Evolutionary conservation across 2,329 filamentous ascomycete species (phyloP).

Genomic region (Talaromyces verruculosus): DNA sequence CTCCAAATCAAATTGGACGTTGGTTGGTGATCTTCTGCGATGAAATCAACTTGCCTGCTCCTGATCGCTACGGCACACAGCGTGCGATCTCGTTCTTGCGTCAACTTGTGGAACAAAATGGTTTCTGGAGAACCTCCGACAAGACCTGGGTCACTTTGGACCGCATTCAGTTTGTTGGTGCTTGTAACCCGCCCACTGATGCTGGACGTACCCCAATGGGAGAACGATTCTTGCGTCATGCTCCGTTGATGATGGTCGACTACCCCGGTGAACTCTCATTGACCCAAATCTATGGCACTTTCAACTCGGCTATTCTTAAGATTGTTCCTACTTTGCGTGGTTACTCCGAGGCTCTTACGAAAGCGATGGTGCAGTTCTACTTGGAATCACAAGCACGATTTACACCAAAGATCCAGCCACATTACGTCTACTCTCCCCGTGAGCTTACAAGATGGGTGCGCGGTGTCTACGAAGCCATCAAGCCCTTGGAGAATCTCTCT

Average conservation of each 20-base stretch:
- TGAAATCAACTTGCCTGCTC: slow-evolving; percentile 97
- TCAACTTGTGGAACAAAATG: slow-evolving; percentile 97
- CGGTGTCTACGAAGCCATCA: slow-evolving; percentile 94
- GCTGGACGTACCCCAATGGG: slow-evolving; percentile 94
- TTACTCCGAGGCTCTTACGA: slow-evolving; percentile 89
- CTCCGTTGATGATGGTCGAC: slow-evolving; percentile 99
- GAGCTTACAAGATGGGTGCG: slow-evolving; percentile 97
- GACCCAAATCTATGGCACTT: slow-evolving; percentile 96
- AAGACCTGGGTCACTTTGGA: slow-evolving; percentile 98
- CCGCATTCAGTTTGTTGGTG: slow-evolving; percentile 97
- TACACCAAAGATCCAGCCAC: slow-evolving; percentile 93
- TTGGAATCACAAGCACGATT: slow-evolving; percentile 91
- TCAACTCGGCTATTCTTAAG: slow-evolving; percentile 94
- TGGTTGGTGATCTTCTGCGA: slow-evolving; percentile 99
- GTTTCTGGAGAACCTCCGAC: slow-evolving; percentile 97
- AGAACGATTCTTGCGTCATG: slow-evolving; percentile 89
- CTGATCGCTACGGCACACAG: slow-evolving; percentile 96
- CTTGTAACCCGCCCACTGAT: slow-evolving; percentile 97
- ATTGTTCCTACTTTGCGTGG: slow-evolving; percentile 93
- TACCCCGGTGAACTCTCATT: slow-evolving; percentile 95
- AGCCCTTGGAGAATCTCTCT: slow-evolving; percentile 81
- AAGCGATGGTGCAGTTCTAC: slow-evolving; percentile 97
- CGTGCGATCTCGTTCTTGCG: slow-evolving; percentile 95
- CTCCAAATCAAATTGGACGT: slow-evolving; percentile 91
- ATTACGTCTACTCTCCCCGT: slow-evolving; percentile 99